Percentiles rank a stretch among this genome's conserved stretches.
These are phyloP conservation scores for Pseudopithomyces chartarum DNA, from an alignment of 2,329 filamentous ascomycete species.

Conservation along the genomic window DNA sequence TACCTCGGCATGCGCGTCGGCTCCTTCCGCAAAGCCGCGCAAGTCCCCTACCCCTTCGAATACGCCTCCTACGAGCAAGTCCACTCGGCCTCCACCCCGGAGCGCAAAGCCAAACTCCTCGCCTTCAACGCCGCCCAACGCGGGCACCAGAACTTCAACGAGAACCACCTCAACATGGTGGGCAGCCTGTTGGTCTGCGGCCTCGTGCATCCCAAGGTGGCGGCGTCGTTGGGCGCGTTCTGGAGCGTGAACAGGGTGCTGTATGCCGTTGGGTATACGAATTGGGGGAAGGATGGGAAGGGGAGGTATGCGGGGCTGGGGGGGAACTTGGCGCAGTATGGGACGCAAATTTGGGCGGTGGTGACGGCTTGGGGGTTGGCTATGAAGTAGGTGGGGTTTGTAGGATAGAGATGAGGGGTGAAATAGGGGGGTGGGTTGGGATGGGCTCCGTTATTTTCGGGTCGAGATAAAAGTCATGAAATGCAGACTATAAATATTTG, in stretches of 20 bases:
- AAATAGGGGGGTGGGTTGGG: too few species aligned
- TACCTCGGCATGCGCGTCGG: constrained; percentile 57
- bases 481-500: too few species aligned
- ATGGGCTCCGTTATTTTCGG: too few species aligned
- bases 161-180: constrained; percentile 60
- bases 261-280: constrained; percentile 56
- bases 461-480: too few species aligned
- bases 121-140: constrained; percentile 52
- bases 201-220: constrained; percentile 56
- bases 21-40: constrained; percentile 56
- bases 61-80: constrained; percentile 63
- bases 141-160: constrained; percentile 62
- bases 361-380: constrained; percentile 32
- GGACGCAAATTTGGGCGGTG: constrained; percentile 31
- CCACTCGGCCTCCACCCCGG: constrained; percentile 39
- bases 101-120: constrained; percentile 50
- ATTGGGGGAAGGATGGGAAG: constrained; percentile 46
- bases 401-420: too few species aligned
- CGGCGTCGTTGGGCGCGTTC: constrained; percentile 51
- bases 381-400: neutral
- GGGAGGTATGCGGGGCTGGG: constrained; percentile 48
- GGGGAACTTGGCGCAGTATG: constrained; percentile 41
- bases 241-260: constrained; percentile 59
- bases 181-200: constrained; percentile 60
- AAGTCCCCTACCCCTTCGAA: constrained; percentile 62